Evolutionary conservation across 2,329 filamentous ascomycete species (phyloP).

Genomic region (Pseudogymnoascus sp.): DNA sequence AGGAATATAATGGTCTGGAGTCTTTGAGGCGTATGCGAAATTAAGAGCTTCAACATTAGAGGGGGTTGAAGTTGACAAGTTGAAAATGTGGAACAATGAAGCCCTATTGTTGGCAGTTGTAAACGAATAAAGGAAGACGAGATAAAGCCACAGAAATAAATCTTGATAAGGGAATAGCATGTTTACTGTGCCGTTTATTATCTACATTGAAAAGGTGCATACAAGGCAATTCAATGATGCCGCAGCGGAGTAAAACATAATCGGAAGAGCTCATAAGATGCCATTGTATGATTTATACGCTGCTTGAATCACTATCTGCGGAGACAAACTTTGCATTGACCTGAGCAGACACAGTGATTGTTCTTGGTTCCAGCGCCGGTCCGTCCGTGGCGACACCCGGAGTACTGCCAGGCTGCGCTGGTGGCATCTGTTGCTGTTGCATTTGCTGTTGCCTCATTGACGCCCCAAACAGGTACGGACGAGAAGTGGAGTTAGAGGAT

Average conservation of each 20-base stretch:
- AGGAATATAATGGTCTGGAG: not conserved
- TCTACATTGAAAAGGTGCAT: not conserved
- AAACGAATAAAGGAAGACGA: not conserved
- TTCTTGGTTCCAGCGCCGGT: conserved; percentile 17
- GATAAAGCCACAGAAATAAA: not conserved
- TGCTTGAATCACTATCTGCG: not conserved
- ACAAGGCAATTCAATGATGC: too few species aligned
- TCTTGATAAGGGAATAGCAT: not conserved
- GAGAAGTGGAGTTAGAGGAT: not conserved
- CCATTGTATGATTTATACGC: not conserved
- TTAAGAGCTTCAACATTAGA: not conserved
- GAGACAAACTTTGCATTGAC: conserved; percentile 19
- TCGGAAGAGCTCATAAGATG: not conserved
- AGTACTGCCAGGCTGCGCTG: not conserved
- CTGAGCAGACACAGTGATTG: conserved; percentile 17
- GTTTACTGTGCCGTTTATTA: not conserved
- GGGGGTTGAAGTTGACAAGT: not conserved
- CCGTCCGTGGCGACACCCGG: not conserved
- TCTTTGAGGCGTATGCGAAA: not conserved
- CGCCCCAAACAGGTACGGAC: not conserved
- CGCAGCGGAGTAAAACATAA: not conserved
- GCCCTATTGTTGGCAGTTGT: too few species aligned
- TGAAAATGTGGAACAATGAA: not conserved
- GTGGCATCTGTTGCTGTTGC: not conserved
- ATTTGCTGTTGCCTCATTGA: not conserved